A percentile compares a stretch with the other conserved stretches of the same genome.
Evolutionary conservation across 2,329 filamentous ascomycete genomes (phyloP).

Genomic region (Hymenoscyphus fructigenus): DNA sequence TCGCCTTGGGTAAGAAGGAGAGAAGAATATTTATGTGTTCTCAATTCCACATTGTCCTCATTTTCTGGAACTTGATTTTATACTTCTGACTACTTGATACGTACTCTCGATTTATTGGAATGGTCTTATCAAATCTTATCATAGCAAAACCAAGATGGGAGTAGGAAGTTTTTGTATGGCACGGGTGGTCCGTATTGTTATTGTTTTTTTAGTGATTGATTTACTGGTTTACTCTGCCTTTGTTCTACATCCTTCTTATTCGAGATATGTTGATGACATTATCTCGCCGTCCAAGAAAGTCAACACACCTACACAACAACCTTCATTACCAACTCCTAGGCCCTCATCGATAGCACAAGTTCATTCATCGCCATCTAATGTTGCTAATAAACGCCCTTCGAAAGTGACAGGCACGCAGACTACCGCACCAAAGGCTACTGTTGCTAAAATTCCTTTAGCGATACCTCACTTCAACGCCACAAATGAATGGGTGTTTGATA

Average conservation of each 20-base stretch:
- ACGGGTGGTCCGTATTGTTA: not conserved
- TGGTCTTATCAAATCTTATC: not conserved
- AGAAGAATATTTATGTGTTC: not conserved
- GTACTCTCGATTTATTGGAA: not conserved
- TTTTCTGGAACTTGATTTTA: not conserved
- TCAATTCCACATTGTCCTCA: too few species aligned
- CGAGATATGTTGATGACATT: not conserved
- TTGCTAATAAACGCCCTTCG: not conserved
- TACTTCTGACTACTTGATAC: not conserved
- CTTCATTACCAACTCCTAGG: not conserved
- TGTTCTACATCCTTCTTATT: not conserved
- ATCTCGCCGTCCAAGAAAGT: not conserved
- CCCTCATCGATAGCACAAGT: not conserved
- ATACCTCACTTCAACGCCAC: not conserved
- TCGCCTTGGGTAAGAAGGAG: not conserved
- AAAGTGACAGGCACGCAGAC: not conserved
- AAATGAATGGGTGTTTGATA: conserved; percentile 1
- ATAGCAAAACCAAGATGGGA: not conserved
- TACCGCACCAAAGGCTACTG: not conserved
- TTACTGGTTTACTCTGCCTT: not conserved
- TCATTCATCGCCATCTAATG: not conserved
- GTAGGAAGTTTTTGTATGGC: not conserved
- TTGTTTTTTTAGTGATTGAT: not conserved
- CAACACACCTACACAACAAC: not conserved
- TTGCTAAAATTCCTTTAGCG: not conserved